Conservation (phyloP, 768 basidiomycete genomes). For the Leucocoprinus sp. region DNA sequence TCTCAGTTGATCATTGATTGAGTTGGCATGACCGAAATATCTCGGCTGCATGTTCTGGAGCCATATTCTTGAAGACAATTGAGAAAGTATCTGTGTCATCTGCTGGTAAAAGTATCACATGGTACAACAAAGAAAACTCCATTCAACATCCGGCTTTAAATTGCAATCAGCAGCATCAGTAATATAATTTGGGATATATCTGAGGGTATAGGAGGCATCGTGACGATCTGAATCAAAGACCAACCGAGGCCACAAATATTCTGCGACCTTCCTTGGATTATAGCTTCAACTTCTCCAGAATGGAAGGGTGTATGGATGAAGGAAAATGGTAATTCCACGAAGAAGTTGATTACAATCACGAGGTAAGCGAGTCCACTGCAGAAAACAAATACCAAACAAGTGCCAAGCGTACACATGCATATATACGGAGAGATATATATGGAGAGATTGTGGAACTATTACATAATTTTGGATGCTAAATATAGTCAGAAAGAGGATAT, state of each 20-base stretch:
- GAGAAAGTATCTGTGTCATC: neutral
- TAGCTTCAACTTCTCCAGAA: neutral
- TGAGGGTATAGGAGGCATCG: neutral
- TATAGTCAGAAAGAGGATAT: slow-evolving; percentile 10
- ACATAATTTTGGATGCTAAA: slow-evolving; percentile 11
- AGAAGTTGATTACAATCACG: no score
- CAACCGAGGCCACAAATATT: neutral
- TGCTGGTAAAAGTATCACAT: neutral
- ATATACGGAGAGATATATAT: slow-evolving; percentile 5
- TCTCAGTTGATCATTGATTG: neutral
- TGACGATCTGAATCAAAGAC: slow-evolving; percentile 5
- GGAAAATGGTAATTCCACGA: neutral
- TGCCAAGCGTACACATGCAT: slow-evolving; percentile 10
- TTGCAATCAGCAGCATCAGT: neutral
- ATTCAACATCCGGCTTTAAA: neutral
- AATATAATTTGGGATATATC: no score
- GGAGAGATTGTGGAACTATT: slow-evolving; percentile 12
- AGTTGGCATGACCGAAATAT: neutral
- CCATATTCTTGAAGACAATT: neutral
- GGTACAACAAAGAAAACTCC: slow-evolving; percentile 10
- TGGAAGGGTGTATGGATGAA: neutral
- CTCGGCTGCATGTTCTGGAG: slow-evolving; percentile 3
- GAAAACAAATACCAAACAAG: slow-evolving; percentile 8
- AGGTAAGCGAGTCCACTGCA: no score
- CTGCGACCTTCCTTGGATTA: slow-evolving; percentile 2